phyloP scores from a whole-genome alignment of 805 yeast genomes.

The Wickerhamiella azymoides region DNA sequence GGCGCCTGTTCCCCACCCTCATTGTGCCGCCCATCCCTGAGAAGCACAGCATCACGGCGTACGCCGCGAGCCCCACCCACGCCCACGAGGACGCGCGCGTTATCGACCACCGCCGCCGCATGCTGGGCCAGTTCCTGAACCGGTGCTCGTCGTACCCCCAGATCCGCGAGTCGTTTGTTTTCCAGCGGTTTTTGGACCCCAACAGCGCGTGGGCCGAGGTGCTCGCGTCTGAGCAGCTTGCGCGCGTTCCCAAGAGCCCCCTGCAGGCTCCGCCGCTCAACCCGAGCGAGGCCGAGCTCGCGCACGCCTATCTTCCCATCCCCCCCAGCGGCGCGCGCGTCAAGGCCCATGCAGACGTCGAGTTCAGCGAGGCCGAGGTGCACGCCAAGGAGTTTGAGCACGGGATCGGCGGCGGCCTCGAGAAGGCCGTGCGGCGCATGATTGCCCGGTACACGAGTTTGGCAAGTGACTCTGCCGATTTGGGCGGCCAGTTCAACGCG shows the following conservation, averaged over 20 bases:
- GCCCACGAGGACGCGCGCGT: constrained; percentile 31
- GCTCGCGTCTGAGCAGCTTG: constrained; percentile 39
- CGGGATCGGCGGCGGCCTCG: constrained; percentile 36
- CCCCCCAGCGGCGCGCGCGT: constrained; percentile 35
- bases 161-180: constrained; percentile 46
- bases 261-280: constrained; percentile 48
- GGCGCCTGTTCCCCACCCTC: constrained; percentile 61
- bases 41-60: constrained; percentile 48
- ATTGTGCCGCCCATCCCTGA: constrained; percentile 92
- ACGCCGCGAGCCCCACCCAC: constrained; percentile 32
- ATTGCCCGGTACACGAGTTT: constrained; percentile 43
- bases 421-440: constrained; percentile 42
- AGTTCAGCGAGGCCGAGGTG: constrained; percentile 30
- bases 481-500: constrained; percentile 60
- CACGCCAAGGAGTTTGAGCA: constrained; percentile 34
- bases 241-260: constrained; percentile 37
- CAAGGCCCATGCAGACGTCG: constrained; percentile 24
- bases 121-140: constrained; percentile 64
- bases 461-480: constrained; percentile 52
- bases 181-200: constrained; percentile 73
- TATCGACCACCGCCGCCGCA: constrained; percentile 58
- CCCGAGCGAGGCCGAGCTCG: constrained; percentile 42
- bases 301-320: constrained; percentile 49
- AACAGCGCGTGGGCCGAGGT: constrained; percentile 75
- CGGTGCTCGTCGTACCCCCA: constrained; percentile 49